phyloP scores from a whole-genome alignment of 2,329 filamentous ascomycete genomes.

The Cephalotrichum gorgonifer region DNA sequence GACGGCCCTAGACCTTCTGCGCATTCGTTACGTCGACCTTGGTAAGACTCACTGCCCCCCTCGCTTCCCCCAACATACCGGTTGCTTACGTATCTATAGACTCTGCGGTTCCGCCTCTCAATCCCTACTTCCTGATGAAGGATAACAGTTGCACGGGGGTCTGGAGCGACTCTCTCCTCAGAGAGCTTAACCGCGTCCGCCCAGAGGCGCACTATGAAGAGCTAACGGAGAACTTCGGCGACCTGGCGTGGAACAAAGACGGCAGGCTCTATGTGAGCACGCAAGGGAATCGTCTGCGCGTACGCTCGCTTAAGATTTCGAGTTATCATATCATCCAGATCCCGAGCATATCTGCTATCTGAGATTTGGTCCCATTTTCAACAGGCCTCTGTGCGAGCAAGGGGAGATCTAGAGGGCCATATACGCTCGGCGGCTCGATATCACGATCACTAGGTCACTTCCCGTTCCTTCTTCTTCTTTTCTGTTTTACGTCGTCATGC shows the following conservation, averaged over 20 bases:
- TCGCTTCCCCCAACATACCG: neutral
- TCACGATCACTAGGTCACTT: neutral
- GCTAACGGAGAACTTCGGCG: slow-evolving; percentile 53
- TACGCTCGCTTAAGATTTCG: slow-evolving; percentile 44
- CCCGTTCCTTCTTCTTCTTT: neutral
- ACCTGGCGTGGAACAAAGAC: slow-evolving; percentile 48
- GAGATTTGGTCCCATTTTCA: neutral
- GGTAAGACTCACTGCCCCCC: slow-evolving; percentile 32
- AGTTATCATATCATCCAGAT: slow-evolving; percentile 41
- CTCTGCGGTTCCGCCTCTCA: slow-evolving; percentile 58
- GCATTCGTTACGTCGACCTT: slow-evolving; percentile 67
- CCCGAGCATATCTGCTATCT: slow-evolving; percentile 4
- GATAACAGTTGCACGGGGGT: slow-evolving; percentile 55
- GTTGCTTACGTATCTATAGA: slow-evolving; percentile 31
- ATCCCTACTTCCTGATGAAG: slow-evolving; percentile 60
- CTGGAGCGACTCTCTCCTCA: slow-evolving; percentile 60
- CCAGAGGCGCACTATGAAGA: slow-evolving; percentile 50
- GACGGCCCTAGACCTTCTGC: slow-evolving; percentile 49
- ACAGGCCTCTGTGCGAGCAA: neutral
- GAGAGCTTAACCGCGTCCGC: slow-evolving; percentile 46
- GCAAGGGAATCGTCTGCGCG: slow-evolving; percentile 19
- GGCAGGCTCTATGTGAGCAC: slow-evolving; percentile 41
- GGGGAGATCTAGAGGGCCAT: neutral
- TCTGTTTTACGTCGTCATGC: neutral
- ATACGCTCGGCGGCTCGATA: neutral